These are phyloP conservation scores for Rhodotorula sp. DNA, from an alignment of 1,284 basidiomycete species.

Conservation along the genomic window DNA sequence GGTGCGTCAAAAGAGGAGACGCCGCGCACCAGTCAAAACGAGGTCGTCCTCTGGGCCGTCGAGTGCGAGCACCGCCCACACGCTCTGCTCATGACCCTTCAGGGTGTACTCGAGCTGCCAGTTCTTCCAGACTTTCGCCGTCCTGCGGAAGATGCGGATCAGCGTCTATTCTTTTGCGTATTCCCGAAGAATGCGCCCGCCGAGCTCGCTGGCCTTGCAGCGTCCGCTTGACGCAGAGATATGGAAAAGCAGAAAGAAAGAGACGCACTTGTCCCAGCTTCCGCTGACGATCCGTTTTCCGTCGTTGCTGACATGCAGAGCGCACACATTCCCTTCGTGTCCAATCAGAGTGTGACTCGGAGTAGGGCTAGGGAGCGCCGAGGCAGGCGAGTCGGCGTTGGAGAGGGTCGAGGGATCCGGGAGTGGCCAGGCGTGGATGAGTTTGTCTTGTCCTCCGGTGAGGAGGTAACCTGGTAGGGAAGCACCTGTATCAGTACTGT, in stretches of 20 bases:
- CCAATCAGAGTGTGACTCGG: constrained; percentile 55
- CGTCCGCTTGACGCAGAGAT: no score
- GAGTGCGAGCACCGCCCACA: constrained; percentile 87
- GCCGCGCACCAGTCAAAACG: constrained; percentile 68
- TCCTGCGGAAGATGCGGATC: constrained; percentile 55
- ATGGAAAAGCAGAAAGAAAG: neutral
- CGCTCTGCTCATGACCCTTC: constrained; percentile 82
- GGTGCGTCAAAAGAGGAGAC: neutral
- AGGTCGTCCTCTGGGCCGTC: constrained; percentile 59
- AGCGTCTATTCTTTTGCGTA: neutral
- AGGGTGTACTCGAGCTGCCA: constrained; percentile 68
- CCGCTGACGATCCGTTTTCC: constrained; percentile 87
- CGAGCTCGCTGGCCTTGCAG: no score
- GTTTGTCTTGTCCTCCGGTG: constrained; percentile 77
- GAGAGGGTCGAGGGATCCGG: constrained; percentile 48
- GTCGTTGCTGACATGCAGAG: constrained; percentile 66
- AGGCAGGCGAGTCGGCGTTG: constrained; percentile 1
- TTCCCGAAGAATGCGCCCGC: no score
- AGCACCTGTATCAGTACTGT: no score
- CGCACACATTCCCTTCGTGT: constrained; percentile 87
- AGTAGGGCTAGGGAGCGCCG: constrained; percentile 8
- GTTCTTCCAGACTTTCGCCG: constrained; percentile 89
- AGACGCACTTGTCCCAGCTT: constrained; percentile 87
- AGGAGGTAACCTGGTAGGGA: constrained; percentile 66
- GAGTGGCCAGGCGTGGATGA: constrained; percentile 75